Evolutionary conservation across 2,329 filamentous ascomycete species (phyloP).

Genomic region (Cladosporium sp.): DNA sequence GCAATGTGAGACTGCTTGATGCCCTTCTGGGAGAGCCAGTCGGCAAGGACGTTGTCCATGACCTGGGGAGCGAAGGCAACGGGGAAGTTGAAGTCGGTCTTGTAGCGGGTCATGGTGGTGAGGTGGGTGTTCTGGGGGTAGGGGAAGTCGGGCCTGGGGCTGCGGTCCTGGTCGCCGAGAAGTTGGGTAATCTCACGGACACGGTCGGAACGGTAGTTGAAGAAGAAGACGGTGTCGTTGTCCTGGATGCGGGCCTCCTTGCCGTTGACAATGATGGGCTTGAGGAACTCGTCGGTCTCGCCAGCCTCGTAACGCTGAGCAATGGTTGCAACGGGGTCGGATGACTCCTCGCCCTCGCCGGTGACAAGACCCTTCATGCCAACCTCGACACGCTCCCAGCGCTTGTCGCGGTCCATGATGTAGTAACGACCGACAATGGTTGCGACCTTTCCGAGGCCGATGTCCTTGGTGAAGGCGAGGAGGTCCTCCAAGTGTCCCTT

Average conservation of each 20-base stretch:
- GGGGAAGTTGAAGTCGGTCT: slow-evolving; percentile 88
- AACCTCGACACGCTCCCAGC: slow-evolving; percentile 92
- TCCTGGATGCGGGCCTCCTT: slow-evolving; percentile 86
- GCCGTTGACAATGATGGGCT: slow-evolving; percentile 92
- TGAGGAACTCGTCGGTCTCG: slow-evolving; percentile 96
- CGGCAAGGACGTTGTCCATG: slow-evolving; percentile 98
- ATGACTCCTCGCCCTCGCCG: slow-evolving; percentile 83
- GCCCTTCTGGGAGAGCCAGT: slow-evolving; percentile 88
- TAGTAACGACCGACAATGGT: slow-evolving; percentile 96
- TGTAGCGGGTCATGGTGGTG: slow-evolving; percentile 98
- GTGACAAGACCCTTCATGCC: slow-evolving; percentile 83
- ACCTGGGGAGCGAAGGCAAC: slow-evolving; percentile 91
- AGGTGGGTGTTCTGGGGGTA: slow-evolving; percentile 87
- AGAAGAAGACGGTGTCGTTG: slow-evolving; percentile 95
- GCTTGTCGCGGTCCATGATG: slow-evolving; percentile 99
- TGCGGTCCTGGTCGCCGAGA: slow-evolving; percentile 87
- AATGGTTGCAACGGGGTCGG: slow-evolving; percentile 82
- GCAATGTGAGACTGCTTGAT: slow-evolving; percentile 94
- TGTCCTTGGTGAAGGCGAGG: slow-evolving; percentile 76
- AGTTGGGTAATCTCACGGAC: slow-evolving; percentile 95
- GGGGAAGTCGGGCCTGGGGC: slow-evolving; percentile 84
- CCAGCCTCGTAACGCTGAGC: slow-evolving; percentile 83
- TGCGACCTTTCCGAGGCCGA: slow-evolving; percentile 83
- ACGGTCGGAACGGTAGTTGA: slow-evolving; percentile 99
- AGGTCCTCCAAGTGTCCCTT: slow-evolving; percentile 86